Base-by-base conservation (phyloP, 441 rosid genomes). In the Populus hybrid region DNA sequence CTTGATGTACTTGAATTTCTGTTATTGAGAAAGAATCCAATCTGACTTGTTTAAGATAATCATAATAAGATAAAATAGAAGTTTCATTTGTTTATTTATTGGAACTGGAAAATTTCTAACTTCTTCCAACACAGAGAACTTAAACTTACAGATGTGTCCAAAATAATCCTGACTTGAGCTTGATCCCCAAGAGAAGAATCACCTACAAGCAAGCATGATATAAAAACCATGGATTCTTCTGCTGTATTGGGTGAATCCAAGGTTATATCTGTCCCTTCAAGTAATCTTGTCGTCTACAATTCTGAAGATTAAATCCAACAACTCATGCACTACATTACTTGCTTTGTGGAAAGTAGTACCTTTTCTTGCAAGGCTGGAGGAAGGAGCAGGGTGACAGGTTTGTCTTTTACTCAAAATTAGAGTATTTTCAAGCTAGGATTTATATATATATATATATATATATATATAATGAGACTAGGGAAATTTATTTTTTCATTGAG, bases 61-160 rank as follows among this genome's bases (percentile, higher is more conserved):
- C 80, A 73, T 75, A 81, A 81, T 85, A 84, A 87, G 90, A 88
- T 88, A 78, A 86, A 85, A 86, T 78, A 86, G 90, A 88, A 84
- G 90, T 88, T 89, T 84, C 87, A 85, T 85, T 85, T 82, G 79
- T 87, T 80, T 85, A 82, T 78, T 80, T 71, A 72, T 83, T 75
- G 85, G 84, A 81, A 83, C 74, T 8, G 70, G 67, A 75, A 78
- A 87, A 38, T 76, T 83, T 80, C 59, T 79, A 75, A 74, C 78
- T 28, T 66, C 34, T 66, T 20, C 66, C 3, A 77, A 50, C 9
- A 26, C 21, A 23, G 14, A 73, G 61, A 79, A 69, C 35, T 69
- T 85, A 77, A 79, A 82, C 24, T 66, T 77, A 68, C 75, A 77
- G 35, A 80, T 73, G 73, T 24, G 76, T 81, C 86, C 83, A 86